These are phyloP conservation scores for Wallacemonas sp. DNA, from an alignment of 208 protist genomes.

Conservation along the genomic window DNA sequence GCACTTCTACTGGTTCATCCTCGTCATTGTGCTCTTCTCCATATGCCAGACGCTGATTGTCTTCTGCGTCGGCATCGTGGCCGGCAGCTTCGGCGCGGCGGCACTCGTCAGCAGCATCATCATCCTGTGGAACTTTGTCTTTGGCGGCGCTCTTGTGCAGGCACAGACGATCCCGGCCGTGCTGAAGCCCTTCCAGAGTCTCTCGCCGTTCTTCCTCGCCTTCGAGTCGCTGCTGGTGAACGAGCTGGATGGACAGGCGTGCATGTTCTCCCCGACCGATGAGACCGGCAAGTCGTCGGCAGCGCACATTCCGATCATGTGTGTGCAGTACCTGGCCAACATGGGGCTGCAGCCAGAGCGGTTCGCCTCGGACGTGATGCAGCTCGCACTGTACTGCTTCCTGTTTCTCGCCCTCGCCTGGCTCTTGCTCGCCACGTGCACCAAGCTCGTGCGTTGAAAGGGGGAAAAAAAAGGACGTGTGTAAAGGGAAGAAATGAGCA, in stretches of 20 bases:
- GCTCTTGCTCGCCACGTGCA: slow-evolving; percentile 67
- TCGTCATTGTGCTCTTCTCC: slow-evolving; percentile 85
- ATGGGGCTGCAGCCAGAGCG: slow-evolving; percentile 69
- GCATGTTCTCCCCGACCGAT: slow-evolving; percentile 81
- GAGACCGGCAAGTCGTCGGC: slow-evolving; percentile 67
- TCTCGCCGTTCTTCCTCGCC: slow-evolving; percentile 90
- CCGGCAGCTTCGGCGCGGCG: slow-evolving; percentile 73
- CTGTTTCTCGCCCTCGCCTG: slow-evolving; percentile 59
- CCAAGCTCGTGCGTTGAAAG: slow-evolving; percentile 57
- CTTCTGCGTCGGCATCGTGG: slow-evolving; percentile 82
- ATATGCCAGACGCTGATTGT: slow-evolving; percentile 79
- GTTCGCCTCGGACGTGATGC: slow-evolving; percentile 79
- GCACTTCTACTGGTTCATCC: slow-evolving; percentile 90
- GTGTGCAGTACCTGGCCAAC: slow-evolving; percentile 87
- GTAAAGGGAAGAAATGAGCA: background rate
- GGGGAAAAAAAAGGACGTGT: background rate
- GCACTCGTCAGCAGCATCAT: slow-evolving; percentile 86
- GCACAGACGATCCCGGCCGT: slow-evolving; percentile 71
- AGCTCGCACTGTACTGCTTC: slow-evolving; percentile 65
- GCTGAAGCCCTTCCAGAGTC: slow-evolving; percentile 61
- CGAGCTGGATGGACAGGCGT: slow-evolving; percentile 86
- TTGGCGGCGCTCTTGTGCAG: slow-evolving; percentile 90
- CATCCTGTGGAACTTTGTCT: slow-evolving; percentile 93
- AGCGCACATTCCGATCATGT: slow-evolving; percentile 75
- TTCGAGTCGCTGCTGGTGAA: slow-evolving; percentile 93